These are phyloP conservation scores for Cardamine resedifolia DNA, from an alignment of 345 rosid genomes.

Conservation along the genomic window DNA sequence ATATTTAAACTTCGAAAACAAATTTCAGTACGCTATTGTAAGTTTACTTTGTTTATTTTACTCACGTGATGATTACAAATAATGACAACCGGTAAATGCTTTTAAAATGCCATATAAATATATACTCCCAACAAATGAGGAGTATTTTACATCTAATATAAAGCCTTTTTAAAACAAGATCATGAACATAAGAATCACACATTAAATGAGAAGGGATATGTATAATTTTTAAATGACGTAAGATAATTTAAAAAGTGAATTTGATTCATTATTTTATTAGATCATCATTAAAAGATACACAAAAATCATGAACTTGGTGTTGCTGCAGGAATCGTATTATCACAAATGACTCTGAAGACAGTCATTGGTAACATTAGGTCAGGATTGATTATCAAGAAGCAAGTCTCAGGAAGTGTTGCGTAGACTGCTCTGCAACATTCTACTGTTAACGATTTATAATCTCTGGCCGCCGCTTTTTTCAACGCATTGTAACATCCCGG, in stretches of 20 bases:
- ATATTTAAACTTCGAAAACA: too few relatives aligned
- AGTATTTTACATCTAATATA: too few relatives aligned
- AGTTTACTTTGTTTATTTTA: too few relatives aligned
- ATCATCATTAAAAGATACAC: neutral
- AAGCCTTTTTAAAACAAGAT: too few relatives aligned
- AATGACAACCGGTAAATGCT: too few relatives aligned
- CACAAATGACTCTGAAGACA: neutral
- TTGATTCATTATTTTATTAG: too few relatives aligned
- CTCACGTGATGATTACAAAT: too few relatives aligned
- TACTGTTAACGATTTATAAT: neutral
- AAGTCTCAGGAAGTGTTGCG: neutral
- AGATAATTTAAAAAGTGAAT: too few relatives aligned
- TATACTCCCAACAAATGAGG: too few relatives aligned
- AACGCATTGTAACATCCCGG: neutral
- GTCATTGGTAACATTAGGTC: neutral
- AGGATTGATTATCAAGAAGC: neutral
- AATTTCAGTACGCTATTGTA: too few relatives aligned
- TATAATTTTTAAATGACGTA: neutral
- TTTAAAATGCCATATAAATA: too few relatives aligned
- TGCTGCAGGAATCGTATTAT: neutral
- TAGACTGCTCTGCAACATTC: neutral
- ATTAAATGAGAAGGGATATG: neutral
- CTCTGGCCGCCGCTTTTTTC: neutral
- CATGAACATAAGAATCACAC: too few relatives aligned
- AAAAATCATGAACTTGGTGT: neutral